These are phyloP conservation scores for Starmerella cellae DNA, from an alignment of 805 yeast species.

Conservation along the genomic window DNA sequence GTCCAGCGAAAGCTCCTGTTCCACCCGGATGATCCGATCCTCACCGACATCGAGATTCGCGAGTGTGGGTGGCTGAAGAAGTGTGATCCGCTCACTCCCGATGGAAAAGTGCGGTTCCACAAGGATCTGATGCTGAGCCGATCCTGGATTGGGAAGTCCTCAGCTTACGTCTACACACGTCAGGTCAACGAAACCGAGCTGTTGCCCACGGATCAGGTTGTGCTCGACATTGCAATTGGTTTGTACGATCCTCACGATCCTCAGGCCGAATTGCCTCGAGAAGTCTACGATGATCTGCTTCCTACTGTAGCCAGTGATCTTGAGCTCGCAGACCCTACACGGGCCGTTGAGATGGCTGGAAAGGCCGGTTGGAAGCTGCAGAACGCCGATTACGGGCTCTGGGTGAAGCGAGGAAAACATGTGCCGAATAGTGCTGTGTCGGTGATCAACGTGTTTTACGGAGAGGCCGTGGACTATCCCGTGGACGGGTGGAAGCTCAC, in stretches of 20 bases:
- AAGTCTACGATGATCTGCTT: conserved; percentile 14
- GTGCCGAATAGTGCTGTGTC: conserved; percentile 32
- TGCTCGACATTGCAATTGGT: conserved; percentile 8
- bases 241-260: neutral
- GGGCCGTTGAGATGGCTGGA: conserved; percentile 14
- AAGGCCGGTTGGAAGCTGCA: conserved; percentile 27
- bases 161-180: conserved; percentile 31
- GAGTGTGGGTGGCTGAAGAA: conserved; percentile 23
- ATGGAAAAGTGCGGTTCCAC: conserved; percentile 24
- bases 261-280: conserved; percentile 11
- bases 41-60: conserved; percentile 34
- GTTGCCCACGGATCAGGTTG: conserved; percentile 28
- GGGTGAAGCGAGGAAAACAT: conserved; percentile 43
- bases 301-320: neutral
- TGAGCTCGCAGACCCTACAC: conserved; percentile 17
- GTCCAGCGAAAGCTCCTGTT: conserved; percentile 30
- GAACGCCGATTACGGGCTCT: conserved; percentile 34
- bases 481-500: conserved; percentile 52
- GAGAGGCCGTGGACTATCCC: conserved; percentile 62
- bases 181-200: conserved; percentile 22
- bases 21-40: conserved; percentile 32
- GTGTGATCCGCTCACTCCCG: conserved; percentile 6
- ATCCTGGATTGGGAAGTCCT: conserved; percentile 30
- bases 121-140: conserved; percentile 37
- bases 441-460: conserved; percentile 58